Evolutionary conservation across 2,329 filamentous ascomycete species (phyloP), one percentile per base, ranked within the genome.

Genomic region (Botrytis galanthina): DNA sequence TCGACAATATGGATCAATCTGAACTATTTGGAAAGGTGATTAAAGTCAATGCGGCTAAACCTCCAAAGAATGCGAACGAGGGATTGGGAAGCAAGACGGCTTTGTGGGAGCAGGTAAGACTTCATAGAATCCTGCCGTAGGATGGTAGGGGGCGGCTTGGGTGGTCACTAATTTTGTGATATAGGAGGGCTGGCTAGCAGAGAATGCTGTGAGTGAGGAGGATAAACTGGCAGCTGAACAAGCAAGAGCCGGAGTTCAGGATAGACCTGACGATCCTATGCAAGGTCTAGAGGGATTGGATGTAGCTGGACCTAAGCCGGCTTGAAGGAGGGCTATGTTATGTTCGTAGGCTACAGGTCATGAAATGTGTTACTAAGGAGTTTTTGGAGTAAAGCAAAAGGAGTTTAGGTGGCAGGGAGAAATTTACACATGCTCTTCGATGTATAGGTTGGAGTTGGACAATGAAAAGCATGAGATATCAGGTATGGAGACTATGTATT

Each of bases 1-100:
- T 99, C 82, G 94, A 98, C 86, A 99, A 99, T 81, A 98, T 99
- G 95, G 94, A 99, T 81, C 94, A 97, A 82, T 92, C 95, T 75
- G 95, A 98, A 84, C 88, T 99, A 63, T 98, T 95, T 81, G 97
- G 96, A 18, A 90, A 93, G 74, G 91, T 96, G 22, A 92, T 99
- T 82, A 97, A 95, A 82, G 95, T 98, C 70, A 95, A 94, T 62
- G 89, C 92, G 72, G 97, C 97, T 61, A 99, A 97, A 83, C 90
- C 93, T 46, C 94, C 96, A 75, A 98, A 97, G 86, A 93, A 93
- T 78, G 89, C 90, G 68, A 93, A 93, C 71, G 94, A 97, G 81
- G 94, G 95, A 0, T 82, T 99, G 62, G 95, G 95, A 37, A 97
- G 94, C 85, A 97, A 94, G 83, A 97, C 92, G 62, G 97, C 96